A percentile compares a stretch with the other conserved stretches of the same genome.
phyloP scores from a whole-genome alignment of 805 yeast genomes.

The Monosporozyma yasuniensis region DNA sequence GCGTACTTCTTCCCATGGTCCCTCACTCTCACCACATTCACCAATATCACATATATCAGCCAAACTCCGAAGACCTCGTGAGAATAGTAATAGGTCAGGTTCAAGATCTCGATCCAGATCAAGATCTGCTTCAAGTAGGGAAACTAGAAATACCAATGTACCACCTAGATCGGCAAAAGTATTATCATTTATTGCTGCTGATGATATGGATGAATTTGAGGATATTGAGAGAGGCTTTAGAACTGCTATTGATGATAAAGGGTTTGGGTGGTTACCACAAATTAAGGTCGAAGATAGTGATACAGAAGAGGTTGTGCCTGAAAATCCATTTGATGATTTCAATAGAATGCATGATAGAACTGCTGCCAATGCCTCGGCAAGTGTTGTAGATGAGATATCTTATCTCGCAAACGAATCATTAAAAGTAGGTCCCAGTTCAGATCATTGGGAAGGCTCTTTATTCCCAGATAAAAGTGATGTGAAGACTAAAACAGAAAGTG shows the following conservation, averaged over 20 bases:
- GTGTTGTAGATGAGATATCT: not conserved
- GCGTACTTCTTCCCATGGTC: not conserved
- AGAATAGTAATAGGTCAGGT: conserved; percentile 3
- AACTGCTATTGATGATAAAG: conserved; percentile 19
- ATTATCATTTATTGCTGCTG: conserved; percentile 24
- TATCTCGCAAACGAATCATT: not conserved
- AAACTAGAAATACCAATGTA: conserved; percentile 8
- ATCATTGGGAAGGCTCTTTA: conserved; percentile 4
- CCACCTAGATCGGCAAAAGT: conserved; percentile 23
- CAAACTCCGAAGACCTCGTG: conserved; percentile 5
- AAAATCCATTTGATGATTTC: conserved; percentile 2
- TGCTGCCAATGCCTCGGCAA: not conserved
- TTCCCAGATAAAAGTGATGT: not conserved
- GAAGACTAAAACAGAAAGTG: not conserved
- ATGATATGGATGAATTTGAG: conserved; percentile 28
- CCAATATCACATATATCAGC: conserved; percentile 1
- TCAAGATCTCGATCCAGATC: conserved; percentile 4
- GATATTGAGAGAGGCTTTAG: conserved; percentile 26
- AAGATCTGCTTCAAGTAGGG: conserved; percentile 6
- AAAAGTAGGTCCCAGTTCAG: not conserved
- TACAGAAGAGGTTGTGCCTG: conserved; percentile 4
- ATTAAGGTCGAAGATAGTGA: conserved; percentile 2
- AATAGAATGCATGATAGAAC: conserved; percentile 1
- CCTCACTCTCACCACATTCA: not conserved
- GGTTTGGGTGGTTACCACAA: conserved; percentile 27